These are phyloP conservation scores for Casuarina cunninghamiana DNA, from an alignment of 306 rosid genomes.

Conservation along the genomic window DNA sequence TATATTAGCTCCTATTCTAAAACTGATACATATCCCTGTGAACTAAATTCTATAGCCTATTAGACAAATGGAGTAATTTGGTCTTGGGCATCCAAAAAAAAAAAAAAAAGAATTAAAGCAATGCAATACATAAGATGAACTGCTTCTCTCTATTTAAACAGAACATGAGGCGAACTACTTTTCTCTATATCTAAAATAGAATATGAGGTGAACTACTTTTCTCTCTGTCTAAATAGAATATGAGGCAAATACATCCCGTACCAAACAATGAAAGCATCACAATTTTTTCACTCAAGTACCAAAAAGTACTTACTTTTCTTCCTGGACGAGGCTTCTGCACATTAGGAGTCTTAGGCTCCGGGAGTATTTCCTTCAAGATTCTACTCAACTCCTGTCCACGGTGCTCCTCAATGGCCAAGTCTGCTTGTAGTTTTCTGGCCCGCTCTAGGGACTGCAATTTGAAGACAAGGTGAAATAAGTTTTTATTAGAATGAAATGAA, in stretches of 20 bases:
- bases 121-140: not conserved
- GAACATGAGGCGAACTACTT: not conserved
- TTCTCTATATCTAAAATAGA: not conserved
- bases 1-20: not conserved
- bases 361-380: conserved; percentile 87
- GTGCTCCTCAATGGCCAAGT: conserved; percentile 87
- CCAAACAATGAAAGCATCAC: conserved; percentile 6
- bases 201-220: not conserved
- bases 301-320: conserved; percentile 58
- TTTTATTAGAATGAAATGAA: conserved; percentile 10
- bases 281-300: conserved; percentile 5
- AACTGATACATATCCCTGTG: not conserved
- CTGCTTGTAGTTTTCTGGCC: conserved; percentile 76
- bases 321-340: conserved; percentile 58
- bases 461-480: conserved; percentile 27
- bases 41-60: too few relatives aligned
- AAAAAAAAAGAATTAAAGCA: not conserved
- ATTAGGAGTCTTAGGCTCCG: conserved; percentile 70
- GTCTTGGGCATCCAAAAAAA: not conserved
- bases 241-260: conserved; percentile 14
- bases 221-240: not conserved
- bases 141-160: not conserved
- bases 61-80: not conserved
- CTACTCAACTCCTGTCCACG: conserved; percentile 79
- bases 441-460: conserved; percentile 76